A percentile compares a stretch with the other conserved stretches of the same genome.
Conservation (phyloP, 768 basidiomycete species). For the Lentinus tigrinus region DNA sequence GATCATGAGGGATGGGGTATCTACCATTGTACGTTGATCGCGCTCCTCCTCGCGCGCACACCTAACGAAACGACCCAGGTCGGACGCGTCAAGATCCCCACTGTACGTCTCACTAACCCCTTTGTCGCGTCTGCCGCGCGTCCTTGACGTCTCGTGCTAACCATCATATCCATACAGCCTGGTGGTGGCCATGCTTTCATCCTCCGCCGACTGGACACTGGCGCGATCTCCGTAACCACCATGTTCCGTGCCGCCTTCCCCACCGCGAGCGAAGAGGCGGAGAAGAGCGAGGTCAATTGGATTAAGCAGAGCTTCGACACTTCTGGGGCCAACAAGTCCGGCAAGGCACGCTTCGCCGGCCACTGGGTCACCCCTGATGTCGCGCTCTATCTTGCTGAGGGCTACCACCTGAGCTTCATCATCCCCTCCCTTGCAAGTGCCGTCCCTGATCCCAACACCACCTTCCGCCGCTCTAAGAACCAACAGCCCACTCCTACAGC, state of each 20-base stretch:
- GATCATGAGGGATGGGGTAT: constrained; percentile 80
- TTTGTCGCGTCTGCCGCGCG: constrained; percentile 5
- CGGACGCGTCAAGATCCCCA: constrained; percentile 86
- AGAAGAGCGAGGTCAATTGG: constrained; percentile 80
- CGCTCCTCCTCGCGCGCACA: background rate
- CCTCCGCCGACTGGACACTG: constrained; percentile 89
- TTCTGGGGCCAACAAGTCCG: constrained; percentile 62
- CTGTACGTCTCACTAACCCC: constrained; percentile 47
- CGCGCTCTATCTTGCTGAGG: constrained; percentile 65
- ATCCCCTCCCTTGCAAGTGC: constrained; percentile 69
- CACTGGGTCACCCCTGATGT: constrained; percentile 75
- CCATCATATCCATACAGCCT: constrained; percentile 47
- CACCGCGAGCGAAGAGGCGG: constrained; percentile 69
- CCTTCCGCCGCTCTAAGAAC: constrained; percentile 72
- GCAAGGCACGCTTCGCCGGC: constrained; percentile 78
- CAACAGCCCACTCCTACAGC: constrained; percentile 31
- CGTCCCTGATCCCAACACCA: constrained; percentile 70
- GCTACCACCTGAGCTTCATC: constrained; percentile 62
- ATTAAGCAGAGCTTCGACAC: constrained; percentile 79
- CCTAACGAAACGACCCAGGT: constrained; percentile 49
- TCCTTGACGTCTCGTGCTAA: constrained; percentile 22
- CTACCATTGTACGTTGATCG: constrained; percentile 66
- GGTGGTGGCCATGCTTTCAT: constrained; percentile 83
- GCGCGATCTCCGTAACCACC: constrained; percentile 88
- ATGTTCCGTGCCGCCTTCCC: constrained; percentile 98